Conservation (phyloP, 768 basidiomycete genomes). For the Hydnomerulius pinastri region DNA sequence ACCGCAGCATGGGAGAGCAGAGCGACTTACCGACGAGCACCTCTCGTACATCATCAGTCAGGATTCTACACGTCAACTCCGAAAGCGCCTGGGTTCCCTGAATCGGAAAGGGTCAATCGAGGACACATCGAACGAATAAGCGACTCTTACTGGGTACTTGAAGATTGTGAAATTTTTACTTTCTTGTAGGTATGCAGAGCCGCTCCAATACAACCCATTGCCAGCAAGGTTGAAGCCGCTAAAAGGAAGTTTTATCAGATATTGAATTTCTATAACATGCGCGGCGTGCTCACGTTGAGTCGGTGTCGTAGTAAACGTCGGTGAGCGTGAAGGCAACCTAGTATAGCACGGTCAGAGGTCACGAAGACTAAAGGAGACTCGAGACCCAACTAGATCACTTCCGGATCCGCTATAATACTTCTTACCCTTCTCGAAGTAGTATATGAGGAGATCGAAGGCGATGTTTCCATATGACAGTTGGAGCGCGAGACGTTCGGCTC, state of each 20-base stretch:
- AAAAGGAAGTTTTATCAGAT: neutral
- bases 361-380: neutral
- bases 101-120: neutral
- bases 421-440: conserved; percentile 6
- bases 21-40: conserved; percentile 8
- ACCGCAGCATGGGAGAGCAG: neutral
- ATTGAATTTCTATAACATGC: neutral
- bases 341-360: neutral
- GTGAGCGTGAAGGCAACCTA: conserved; percentile 1
- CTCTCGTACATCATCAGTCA: conserved; percentile 8
- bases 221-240: neutral
- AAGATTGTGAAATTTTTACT: neutral
- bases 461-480: conserved; percentile 16
- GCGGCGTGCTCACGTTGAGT: neutral
- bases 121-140: neutral
- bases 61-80: conserved; percentile 6
- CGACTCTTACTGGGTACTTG: conserved; percentile 4
- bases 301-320: neutral
- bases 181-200: conserved; percentile 2
- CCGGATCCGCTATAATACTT: neutral
- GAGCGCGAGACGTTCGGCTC: conserved; percentile 13
- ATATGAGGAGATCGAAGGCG: conserved; percentile 16
- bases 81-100: conserved; percentile 13
- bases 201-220: conserved; percentile 11
- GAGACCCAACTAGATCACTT: neutral